Conservation (phyloP, 306 rosid species). For the Dryas drummondii region DNA sequence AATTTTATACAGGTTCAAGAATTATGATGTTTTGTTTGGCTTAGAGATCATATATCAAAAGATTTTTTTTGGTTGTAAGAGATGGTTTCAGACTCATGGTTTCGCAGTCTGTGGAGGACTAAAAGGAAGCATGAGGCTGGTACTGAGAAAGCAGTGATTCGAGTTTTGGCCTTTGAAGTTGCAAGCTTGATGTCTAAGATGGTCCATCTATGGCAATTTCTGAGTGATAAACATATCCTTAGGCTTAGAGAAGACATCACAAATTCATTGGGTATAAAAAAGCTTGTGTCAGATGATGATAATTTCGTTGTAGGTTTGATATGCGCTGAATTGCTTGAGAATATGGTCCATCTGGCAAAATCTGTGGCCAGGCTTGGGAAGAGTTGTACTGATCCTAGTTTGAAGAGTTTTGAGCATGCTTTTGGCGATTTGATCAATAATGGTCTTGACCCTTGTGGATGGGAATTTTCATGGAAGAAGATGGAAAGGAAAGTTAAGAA, state of each 20-base stretch:
- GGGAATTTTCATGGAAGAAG: conserved; percentile 66
- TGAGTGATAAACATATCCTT: conserved; percentile 71
- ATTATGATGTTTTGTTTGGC: conserved; percentile 35
- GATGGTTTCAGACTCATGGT: conserved; percentile 87
- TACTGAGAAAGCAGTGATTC: conserved; percentile 59
- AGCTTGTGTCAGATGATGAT: conserved; percentile 83
- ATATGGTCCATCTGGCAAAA: conserved; percentile 65
- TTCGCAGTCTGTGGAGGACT: conserved; percentile 78
- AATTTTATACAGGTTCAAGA: conserved; percentile 30
- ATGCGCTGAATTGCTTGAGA: conserved; percentile 71
- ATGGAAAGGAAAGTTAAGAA: conserved; percentile 88
- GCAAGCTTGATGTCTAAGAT: conserved; percentile 95
- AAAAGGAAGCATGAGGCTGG: conserved; percentile 58
- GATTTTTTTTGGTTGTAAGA: conserved; percentile 18
- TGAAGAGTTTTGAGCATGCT: conserved; percentile 60
- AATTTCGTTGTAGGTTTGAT: conserved; percentile 55
- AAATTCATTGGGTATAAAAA: conserved; percentile 69
- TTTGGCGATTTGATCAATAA: conserved; percentile 51
- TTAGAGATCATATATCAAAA: conserved; percentile 37
- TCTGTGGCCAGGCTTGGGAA: conserved; percentile 80
- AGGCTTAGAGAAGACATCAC: conserved; percentile 76
- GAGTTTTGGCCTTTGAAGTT: conserved; percentile 92
- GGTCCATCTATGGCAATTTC: conserved; percentile 79
- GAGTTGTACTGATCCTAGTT: conserved; percentile 73
- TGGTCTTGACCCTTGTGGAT: conserved; percentile 64